Evolutionary conservation across 2,329 filamentous ascomycete species (phyloP).

Genomic region (Sarocladium kiliense): DNA sequence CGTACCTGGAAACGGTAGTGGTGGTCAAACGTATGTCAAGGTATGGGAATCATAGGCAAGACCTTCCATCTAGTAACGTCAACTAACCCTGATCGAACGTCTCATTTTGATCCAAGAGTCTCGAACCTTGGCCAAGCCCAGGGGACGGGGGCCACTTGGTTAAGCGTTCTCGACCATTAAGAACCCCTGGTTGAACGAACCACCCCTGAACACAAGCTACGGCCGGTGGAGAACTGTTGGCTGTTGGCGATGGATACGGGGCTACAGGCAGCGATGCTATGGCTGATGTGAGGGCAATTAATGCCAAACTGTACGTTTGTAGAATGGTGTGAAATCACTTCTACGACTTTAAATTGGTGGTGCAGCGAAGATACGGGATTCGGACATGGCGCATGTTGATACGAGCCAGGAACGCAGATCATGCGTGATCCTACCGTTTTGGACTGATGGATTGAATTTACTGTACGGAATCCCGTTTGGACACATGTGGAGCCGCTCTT

Average conservation of each 20-base stretch:
- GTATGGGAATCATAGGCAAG: too few species aligned
- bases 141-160: not conserved
- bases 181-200: not conserved
- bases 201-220: not conserved
- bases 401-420: too few species aligned
- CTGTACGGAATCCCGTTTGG: too few species aligned
- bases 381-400: too few species aligned
- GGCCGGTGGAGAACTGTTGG: not conserved
- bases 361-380: too few species aligned
- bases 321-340: too few species aligned
- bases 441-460: not conserved
- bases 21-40: too few species aligned
- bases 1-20: too few species aligned
- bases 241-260: not conserved
- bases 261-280: not conserved
- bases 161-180: slow-evolving; percentile 1
- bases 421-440: not conserved
- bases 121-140: not conserved
- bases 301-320: not conserved
- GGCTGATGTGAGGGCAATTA: not conserved
- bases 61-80: too few species aligned
- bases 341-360: too few species aligned
- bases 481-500: not conserved
- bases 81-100: not conserved
- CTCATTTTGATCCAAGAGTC: not conserved